Evolutionary conservation across 2,329 filamentous ascomycete genomes (phyloP).

Genomic region (Aspergillus unguis): DNA sequence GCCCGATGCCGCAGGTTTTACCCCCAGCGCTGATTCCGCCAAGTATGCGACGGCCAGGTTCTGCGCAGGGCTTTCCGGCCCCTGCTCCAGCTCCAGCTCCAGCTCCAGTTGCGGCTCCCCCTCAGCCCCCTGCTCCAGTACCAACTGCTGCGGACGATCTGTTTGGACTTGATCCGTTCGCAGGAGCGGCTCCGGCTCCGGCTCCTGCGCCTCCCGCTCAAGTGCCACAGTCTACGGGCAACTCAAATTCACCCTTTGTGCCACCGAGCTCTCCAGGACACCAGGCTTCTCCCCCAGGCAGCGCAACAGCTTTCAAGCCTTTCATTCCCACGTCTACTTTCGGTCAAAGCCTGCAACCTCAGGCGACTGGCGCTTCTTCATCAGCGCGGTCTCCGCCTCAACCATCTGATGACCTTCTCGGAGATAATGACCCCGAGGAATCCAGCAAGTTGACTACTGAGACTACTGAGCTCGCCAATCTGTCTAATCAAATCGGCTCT

Average conservation of each 20-base stretch:
- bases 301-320: conserved; percentile 69
- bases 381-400: conserved; percentile 45
- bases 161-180: conserved; percentile 80
- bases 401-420: conserved; percentile 78
- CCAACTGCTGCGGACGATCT: conserved; percentile 90
- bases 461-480: conserved; percentile 86
- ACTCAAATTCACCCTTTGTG: conserved; percentile 60
- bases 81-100: conserved; percentile 38
- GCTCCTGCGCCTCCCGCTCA: conserved; percentile 57
- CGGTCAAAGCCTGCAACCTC: conserved; percentile 74
- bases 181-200: conserved; percentile 49
- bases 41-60: conserved; percentile 64
- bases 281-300: conserved; percentile 33
- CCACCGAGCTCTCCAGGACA: conserved; percentile 49
- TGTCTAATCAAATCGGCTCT: conserved; percentile 92
- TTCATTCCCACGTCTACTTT: conserved; percentile 92
- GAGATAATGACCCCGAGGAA: conserved; percentile 82
- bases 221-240: conserved; percentile 67
- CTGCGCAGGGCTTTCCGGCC: conserved; percentile 31
- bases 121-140: conserved; percentile 52
- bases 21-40: conserved; percentile 82
- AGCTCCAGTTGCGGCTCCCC: conserved; percentile 48
- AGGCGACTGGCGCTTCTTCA: conserved; percentile 63
- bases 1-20: conserved; percentile 70
- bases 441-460: conserved; percentile 86